phyloP scores from a whole-genome alignment of 345 rosid genomes.

The Orychophragmus violaceus region DNA sequence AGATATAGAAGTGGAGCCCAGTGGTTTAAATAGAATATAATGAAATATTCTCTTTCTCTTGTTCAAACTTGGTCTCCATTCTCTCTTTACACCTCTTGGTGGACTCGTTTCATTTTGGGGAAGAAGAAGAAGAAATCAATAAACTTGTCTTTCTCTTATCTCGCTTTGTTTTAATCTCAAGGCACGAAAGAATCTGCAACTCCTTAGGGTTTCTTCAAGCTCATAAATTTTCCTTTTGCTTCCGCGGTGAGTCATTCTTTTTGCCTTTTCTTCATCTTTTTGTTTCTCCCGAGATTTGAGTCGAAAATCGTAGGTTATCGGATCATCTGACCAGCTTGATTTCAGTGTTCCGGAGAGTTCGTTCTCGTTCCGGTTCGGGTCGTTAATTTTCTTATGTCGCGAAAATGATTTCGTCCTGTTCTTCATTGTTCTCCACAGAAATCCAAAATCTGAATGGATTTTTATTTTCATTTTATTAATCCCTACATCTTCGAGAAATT shows the following conservation, averaged over 20 bases:
- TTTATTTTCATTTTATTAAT: neutral
- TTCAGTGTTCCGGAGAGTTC: neutral
- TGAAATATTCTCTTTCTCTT: conserved; percentile 19
- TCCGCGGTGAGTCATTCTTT: conserved; percentile 22
- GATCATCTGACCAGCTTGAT: neutral
- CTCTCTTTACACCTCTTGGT: conserved; percentile 20
- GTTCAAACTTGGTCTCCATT: conserved; percentile 25
- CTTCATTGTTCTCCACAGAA: neutral
- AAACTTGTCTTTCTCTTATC: neutral
- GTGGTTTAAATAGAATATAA: neutral
- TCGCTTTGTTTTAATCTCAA: neutral
- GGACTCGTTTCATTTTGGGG: conserved; percentile 17
- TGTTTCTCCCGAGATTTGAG: neutral
- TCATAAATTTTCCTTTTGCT: neutral
- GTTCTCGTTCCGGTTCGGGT: neutral
- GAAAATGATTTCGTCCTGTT: neutral
- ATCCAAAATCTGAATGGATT: conserved; percentile 4
- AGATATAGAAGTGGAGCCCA: conserved; percentile 19
- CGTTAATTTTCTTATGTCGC: neutral
- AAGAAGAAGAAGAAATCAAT: neutral
- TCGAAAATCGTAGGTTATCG: neutral
- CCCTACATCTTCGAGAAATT: neutral
- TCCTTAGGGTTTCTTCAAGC: conserved; percentile 14
- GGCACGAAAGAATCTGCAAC: neutral
- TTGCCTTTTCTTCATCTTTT: neutral